A percentile compares a stretch with the other conserved stretches of the same genome.
These are phyloP conservation scores for Fusarium duplospermum DNA, from an alignment of 2,329 filamentous ascomycete genomes.

Conservation along the genomic window DNA sequence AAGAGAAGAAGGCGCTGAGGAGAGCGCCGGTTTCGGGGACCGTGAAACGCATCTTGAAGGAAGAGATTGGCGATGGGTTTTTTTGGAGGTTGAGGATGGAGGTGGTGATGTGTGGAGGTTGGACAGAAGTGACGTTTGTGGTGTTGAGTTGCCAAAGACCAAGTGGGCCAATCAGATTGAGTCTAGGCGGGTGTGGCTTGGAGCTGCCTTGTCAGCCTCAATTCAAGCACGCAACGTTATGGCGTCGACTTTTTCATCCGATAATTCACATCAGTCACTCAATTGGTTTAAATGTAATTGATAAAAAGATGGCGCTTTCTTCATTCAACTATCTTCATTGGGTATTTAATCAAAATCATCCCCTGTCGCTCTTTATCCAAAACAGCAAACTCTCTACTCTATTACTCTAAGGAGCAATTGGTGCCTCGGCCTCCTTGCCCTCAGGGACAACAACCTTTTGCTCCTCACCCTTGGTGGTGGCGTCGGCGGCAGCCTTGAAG, in stretches of 20 bases:
- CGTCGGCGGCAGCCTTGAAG: slow-evolving; percentile 71
- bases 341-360: slow-evolving; percentile 27
- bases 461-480: slow-evolving; percentile 51
- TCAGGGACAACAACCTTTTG: slow-evolving; percentile 34
- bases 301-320: neutral
- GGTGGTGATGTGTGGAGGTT: slow-evolving; percentile 20
- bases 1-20: slow-evolving; percentile 51
- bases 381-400: neutral
- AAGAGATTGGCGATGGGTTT: neutral
- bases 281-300: neutral
- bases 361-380: neutral
- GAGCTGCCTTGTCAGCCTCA: slow-evolving; percentile 32
- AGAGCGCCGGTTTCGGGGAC: slow-evolving; percentile 48
- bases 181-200: slow-evolving; percentile 30
- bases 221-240: neutral
- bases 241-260: neutral
- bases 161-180: slow-evolving; percentile 39
- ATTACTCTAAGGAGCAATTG: slow-evolving; percentile 34
- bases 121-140: slow-evolving; percentile 34
- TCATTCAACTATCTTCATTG: slow-evolving; percentile 3
- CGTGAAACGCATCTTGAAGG: slow-evolving; percentile 50
- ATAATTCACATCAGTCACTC: neutral
- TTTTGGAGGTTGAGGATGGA: neutral
- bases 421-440: slow-evolving; percentile 54
- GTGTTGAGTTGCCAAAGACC: slow-evolving; percentile 30